phyloP scores from a whole-genome alignment of 192 early-diverging fungal species.

The Dissophora globulifera region DNA sequence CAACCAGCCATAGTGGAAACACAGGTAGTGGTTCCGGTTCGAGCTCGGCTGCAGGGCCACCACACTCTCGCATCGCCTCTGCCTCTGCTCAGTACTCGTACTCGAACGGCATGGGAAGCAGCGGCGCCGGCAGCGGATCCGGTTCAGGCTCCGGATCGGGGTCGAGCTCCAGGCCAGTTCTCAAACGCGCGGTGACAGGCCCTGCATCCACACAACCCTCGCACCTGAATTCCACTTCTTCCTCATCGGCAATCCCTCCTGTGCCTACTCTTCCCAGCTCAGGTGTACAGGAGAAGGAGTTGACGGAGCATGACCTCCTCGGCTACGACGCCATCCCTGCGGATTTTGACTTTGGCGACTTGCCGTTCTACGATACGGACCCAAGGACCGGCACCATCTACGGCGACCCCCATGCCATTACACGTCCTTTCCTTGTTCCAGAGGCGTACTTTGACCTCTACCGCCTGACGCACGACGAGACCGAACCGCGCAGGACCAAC shows the following conservation, averaged over 20 bases:
- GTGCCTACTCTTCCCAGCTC: constrained; percentile 8
- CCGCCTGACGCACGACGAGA: constrained; percentile 19
- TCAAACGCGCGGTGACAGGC: constrained; percentile 28
- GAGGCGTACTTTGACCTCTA: constrained; percentile 31
- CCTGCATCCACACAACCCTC: constrained; percentile 21
- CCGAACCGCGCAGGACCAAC: constrained; percentile 29
- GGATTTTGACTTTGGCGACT: constrained; percentile 46
- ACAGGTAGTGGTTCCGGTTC: constrained; percentile 2
- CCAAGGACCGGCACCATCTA: constrained; percentile 41
- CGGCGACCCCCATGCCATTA: constrained; percentile 42
- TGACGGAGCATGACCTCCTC: constrained; percentile 1
- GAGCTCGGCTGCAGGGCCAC: constrained; percentile 9
- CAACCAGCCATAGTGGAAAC: not conserved
- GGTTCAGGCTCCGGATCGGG: constrained; percentile 25
- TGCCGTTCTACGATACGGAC: constrained; percentile 49
- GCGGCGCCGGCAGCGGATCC: not conserved
- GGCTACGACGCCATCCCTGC: constrained; percentile 42
- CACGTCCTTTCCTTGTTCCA: constrained; percentile 22
- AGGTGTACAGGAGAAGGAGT: not conserved
- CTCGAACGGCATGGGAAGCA: not conserved
- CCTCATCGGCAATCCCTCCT: constrained; percentile 15
- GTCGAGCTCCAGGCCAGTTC: constrained; percentile 21
- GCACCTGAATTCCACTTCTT: not conserved
- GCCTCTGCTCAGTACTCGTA: not conserved
- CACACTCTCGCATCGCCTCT: constrained; percentile 6